These are phyloP conservation scores for Daldinia caldariorum DNA, from an alignment of 495 filamentous ascomycete genomes.

Conservation along the genomic window DNA sequence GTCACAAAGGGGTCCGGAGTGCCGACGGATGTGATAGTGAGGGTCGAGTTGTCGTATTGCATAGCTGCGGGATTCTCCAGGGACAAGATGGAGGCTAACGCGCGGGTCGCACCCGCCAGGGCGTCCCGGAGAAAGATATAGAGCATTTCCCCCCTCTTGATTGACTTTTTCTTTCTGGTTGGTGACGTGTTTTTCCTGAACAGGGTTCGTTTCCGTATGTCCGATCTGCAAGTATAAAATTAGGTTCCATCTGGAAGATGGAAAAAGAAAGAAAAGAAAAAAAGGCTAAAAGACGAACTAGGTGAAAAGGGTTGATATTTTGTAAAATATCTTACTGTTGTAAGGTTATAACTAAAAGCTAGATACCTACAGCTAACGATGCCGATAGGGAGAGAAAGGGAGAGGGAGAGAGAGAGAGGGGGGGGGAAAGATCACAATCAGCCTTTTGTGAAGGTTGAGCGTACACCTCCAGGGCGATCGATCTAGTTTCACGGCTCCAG, in stretches of 20 bases:
- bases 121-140: slow-evolving; percentile 40
- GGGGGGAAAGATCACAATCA: slow-evolving; percentile 1
- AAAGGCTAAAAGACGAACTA: slow-evolving; percentile 25
- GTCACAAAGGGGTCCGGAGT: slow-evolving; percentile 48
- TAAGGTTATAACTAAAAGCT: slow-evolving; percentile 31
- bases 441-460: slow-evolving; percentile 2
- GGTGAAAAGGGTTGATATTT: not conserved
- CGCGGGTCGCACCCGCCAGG: slow-evolving; percentile 36
- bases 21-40: slow-evolving; percentile 45
- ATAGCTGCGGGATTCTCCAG: slow-evolving; percentile 35
- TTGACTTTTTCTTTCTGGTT: slow-evolving; percentile 17
- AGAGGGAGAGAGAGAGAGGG: slow-evolving; percentile 2
- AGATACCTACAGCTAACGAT: too few species aligned
- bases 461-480: slow-evolving; percentile 16
- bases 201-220: slow-evolving; percentile 32
- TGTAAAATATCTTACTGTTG: not conserved
- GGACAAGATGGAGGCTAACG: slow-evolving; percentile 35
- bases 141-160: slow-evolving; percentile 15
- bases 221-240: slow-evolving; percentile 30
- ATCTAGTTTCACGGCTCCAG: slow-evolving; percentile 14
- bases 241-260: slow-evolving; percentile 21
- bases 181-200: slow-evolving; percentile 27
- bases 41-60: slow-evolving; percentile 46
- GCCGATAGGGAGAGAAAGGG: not conserved
- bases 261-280: slow-evolving; percentile 17